Percentiles rank a stretch among this genome's conserved stretches.
These are phyloP conservation scores for Botryotinia calthae DNA, from an alignment of 2,329 filamentous ascomycete species.

Conservation along the genomic window DNA sequence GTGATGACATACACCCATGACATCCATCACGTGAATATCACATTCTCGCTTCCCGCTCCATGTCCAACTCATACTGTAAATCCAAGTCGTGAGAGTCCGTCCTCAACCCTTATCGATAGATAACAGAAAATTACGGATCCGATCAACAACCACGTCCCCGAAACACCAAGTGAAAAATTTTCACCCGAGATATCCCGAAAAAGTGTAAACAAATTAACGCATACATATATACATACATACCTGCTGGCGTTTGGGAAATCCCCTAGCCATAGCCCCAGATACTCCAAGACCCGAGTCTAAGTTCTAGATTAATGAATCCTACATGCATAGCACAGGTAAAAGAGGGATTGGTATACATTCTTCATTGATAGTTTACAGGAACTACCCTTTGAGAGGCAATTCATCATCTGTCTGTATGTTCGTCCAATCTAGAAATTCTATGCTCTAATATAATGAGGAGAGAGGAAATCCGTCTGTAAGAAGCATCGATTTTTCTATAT, in stretches of 20 bases:
- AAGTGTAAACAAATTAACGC: not conserved
- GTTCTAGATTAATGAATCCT: not conserved
- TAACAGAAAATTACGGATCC: not conserved
- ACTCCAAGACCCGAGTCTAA: not conserved
- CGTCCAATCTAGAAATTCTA: slow-evolving; percentile 18
- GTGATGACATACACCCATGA: not conserved
- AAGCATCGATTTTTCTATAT: slow-evolving; percentile 1
- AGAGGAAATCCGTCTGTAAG: slow-evolving; percentile 5
- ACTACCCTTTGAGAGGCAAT: slow-evolving; percentile 4
- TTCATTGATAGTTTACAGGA: slow-evolving; percentile 17
- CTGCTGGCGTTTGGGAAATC: not conserved
- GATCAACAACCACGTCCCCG: not conserved
- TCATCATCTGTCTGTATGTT: slow-evolving; percentile 16
- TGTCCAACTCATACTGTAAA: no score
- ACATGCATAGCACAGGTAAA: not conserved
- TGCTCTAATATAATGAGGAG: slow-evolving; percentile 12
- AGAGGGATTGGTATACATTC: not conserved
- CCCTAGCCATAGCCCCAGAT: slow-evolving; percentile 5
- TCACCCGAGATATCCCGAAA: slow-evolving; percentile 10
- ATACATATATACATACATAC: not conserved
- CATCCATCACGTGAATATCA: not conserved
- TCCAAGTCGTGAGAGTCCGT: not conserved
- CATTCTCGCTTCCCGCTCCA: not conserved
- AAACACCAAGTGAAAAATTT: slow-evolving; percentile 7
- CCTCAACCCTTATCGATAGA: slow-evolving; percentile 8